These are phyloP conservation scores for Exophiala aquamarina DNA, from an alignment of 2,329 filamentous ascomycete species.

Conservation along the genomic window DNA sequence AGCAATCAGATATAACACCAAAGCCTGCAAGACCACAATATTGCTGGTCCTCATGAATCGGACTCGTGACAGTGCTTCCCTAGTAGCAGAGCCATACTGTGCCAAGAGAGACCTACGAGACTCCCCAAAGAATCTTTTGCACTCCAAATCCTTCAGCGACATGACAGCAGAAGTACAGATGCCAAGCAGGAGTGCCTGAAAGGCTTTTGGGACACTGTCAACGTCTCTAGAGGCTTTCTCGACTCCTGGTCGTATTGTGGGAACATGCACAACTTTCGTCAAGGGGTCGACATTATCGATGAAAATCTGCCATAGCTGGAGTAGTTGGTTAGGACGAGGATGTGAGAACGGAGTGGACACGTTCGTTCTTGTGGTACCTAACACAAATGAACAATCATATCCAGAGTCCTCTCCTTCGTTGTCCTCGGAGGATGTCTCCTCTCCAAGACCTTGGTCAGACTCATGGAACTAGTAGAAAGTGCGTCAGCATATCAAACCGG, in stretches of 20 bases:
- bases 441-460: constrained; percentile 25
- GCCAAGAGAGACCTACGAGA: constrained; percentile 26
- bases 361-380: constrained; percentile 18
- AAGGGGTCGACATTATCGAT: constrained; percentile 31
- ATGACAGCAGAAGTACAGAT: constrained; percentile 35
- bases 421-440: constrained; percentile 1
- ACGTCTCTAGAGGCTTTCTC: constrained; percentile 27
- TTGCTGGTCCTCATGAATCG: constrained; percentile 37
- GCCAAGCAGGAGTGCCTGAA: constrained; percentile 35
- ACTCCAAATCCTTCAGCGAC: constrained; percentile 32
- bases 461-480: constrained; percentile 28
- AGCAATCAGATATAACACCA: constrained; percentile 59
- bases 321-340: constrained; percentile 26
- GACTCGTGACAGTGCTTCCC: constrained; percentile 24
- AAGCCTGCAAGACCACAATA: constrained; percentile 58
- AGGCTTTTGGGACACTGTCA: constrained; percentile 21
- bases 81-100: constrained; percentile 26
- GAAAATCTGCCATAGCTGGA: constrained; percentile 30
- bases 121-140: constrained; percentile 24
- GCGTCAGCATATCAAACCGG: background rate
- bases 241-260: constrained; percentile 30
- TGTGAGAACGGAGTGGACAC: constrained; percentile 9
- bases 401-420: constrained; percentile 14
- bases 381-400: constrained; percentile 29
- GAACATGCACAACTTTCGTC: constrained; percentile 29